phyloP scores from a whole-genome alignment of 805 yeast genomes.

The Priceomyces medius region DNA sequence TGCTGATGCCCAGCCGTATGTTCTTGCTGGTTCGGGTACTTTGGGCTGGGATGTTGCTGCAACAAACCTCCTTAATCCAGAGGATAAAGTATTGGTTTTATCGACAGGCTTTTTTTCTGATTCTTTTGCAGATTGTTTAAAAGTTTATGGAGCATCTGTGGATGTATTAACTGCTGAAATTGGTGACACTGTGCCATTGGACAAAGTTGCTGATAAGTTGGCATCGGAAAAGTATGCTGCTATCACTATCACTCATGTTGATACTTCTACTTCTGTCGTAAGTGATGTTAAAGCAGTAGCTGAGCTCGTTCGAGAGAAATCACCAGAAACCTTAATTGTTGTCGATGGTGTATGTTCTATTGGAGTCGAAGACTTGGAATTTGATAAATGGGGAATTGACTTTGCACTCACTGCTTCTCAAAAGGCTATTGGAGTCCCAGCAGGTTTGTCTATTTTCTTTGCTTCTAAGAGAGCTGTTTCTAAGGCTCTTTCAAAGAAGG shows the following conservation, averaged over 20 bases:
- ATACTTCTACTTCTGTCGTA: constrained; percentile 94
- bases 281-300: constrained; percentile 66
- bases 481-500: constrained; percentile 52
- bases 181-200: constrained; percentile 67
- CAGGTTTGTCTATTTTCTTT: constrained; percentile 80
- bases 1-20: constrained; percentile 68
- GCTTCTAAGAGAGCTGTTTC: constrained; percentile 74
- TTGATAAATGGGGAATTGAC: constrained; percentile 89
- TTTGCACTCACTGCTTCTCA: constrained; percentile 89
- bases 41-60: constrained; percentile 92
- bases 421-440: constrained; percentile 92
- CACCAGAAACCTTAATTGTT: constrained; percentile 79
- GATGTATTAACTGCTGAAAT: constrained; percentile 69
- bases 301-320: constrained; percentile 53
- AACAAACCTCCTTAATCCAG: constrained; percentile 63
- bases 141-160: constrained; percentile 71
- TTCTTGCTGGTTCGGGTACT: constrained; percentile 89
- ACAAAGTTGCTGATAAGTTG: constrained; percentile 56
- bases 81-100: constrained; percentile 74
- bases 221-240: constrained; percentile 53
- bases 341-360: constrained; percentile 96
- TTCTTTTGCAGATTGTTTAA: constrained; percentile 72
- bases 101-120: constrained; percentile 92
- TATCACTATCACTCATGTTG: constrained; percentile 90
- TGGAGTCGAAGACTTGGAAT: constrained; percentile 82